These are phyloP conservation scores for Boletus pseudopeckii DNA, from an alignment of 768 basidiomycete species.

Conservation along the genomic window DNA sequence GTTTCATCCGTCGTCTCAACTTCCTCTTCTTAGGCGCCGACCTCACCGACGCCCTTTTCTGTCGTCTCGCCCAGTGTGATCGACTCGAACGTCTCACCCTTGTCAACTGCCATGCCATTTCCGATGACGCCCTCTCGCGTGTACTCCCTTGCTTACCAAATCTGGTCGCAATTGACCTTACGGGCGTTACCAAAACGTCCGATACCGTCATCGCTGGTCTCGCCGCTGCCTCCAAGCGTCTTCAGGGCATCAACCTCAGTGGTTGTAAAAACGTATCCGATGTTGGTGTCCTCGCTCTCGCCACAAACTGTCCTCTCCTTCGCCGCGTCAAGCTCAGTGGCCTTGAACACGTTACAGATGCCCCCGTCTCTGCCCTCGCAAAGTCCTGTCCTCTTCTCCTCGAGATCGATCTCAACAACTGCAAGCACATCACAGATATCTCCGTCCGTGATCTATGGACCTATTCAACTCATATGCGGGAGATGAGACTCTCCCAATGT, in stretches of 20 bases:
- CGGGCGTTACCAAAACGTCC: constrained; percentile 63
- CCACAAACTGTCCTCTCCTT: constrained; percentile 68
- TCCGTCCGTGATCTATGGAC: constrained; percentile 84
- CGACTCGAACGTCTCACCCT: constrained; percentile 87
- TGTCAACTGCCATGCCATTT: constrained; percentile 69
- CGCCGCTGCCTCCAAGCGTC: constrained; percentile 60
- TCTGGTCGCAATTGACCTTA: constrained; percentile 83
- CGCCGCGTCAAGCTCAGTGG: constrained; percentile 88
- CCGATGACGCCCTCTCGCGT: constrained; percentile 56
- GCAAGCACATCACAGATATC: constrained; percentile 71
- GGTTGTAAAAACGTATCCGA: constrained; percentile 83
- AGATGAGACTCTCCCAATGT: constrained; percentile 84
- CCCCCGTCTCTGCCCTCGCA: constrained; percentile 71
- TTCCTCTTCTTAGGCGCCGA: constrained; percentile 67
- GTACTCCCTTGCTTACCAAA: constrained; percentile 71
- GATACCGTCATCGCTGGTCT: constrained; percentile 72
- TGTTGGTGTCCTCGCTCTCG: constrained; percentile 70
- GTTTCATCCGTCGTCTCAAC: constrained; percentile 89
- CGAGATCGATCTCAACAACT: constrained; percentile 90
- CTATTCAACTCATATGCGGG: constrained; percentile 78
- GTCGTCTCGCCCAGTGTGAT: constrained; percentile 67
- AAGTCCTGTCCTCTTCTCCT: constrained; percentile 80
- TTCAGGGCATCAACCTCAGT: constrained; percentile 91
- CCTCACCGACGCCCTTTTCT: constrained; percentile 72
- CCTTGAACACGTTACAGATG: constrained; percentile 72